phyloP scores from a whole-genome alignment of 2,329 filamentous ascomycete species.

The Penicillium brasilianum region DNA sequence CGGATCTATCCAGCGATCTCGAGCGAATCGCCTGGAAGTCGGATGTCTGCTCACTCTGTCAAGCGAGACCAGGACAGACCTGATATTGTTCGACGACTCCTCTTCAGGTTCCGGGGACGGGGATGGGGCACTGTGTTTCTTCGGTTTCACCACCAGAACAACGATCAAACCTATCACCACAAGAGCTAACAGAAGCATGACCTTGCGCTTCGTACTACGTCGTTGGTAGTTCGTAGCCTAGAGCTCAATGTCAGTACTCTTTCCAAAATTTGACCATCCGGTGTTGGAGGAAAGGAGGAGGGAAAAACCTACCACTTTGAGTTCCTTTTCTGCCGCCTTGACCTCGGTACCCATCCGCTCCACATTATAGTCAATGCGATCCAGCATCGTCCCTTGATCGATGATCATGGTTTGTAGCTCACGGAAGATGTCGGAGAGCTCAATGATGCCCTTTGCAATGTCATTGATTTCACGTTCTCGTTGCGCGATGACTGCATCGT shows the following conservation, averaged over 20 bases:
- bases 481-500: slow-evolving; percentile 84
- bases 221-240: slow-evolving; percentile 83
- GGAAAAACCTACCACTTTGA: slow-evolving; percentile 67
- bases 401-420: slow-evolving; percentile 96
- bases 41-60: slow-evolving; percentile 32
- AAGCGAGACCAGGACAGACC: slow-evolving; percentile 27
- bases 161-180: slow-evolving; percentile 88
- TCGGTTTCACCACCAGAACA: slow-evolving; percentile 79
- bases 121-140: slow-evolving; percentile 44
- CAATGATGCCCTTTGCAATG: slow-evolving; percentile 97
- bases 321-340: slow-evolving; percentile 88
- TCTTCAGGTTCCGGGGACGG: slow-evolving; percentile 32
- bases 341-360: slow-evolving; percentile 94
- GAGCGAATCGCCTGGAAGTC: slow-evolving; percentile 30
- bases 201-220: slow-evolving; percentile 85
- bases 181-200: slow-evolving; percentile 85
- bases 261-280: not conserved
- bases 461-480: slow-evolving; percentile 97
- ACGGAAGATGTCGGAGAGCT: slow-evolving; percentile 93
- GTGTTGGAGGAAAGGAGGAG: not conserved
- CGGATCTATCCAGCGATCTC: slow-evolving; percentile 42
- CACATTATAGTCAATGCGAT: slow-evolving; percentile 97
- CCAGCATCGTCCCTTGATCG: slow-evolving; percentile 86
- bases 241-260: not conserved
- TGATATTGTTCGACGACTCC: slow-evolving; percentile 32